A percentile compares a stretch with the other conserved stretches of the same genome.
Conservation (phyloP, 108 stramenopile genomes). For the Nitzschia sp. region DNA sequence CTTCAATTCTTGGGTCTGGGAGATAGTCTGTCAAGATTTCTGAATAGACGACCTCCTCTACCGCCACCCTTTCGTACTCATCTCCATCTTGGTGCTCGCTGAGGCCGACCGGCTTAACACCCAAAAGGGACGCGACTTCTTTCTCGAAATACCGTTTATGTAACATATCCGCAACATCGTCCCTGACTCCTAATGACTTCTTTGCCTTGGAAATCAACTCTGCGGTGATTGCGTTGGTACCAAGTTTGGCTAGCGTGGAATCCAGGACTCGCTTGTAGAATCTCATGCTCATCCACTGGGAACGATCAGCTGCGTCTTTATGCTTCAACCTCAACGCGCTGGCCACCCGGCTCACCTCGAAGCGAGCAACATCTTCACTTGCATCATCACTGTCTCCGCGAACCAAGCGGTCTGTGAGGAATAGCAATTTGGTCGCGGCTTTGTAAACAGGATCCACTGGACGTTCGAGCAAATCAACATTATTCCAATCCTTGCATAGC, state of each 20-base stretch:
- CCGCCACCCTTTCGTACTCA: slow-evolving; percentile 30
- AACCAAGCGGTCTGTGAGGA: slow-evolving; percentile 76
- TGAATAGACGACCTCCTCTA: too few species aligned
- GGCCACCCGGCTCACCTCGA: slow-evolving; percentile 77
- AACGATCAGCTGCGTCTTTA: slow-evolving; percentile 51
- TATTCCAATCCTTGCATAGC: slow-evolving; percentile 13
- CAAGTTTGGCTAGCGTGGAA: slow-evolving; percentile 71
- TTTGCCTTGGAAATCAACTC: slow-evolving; percentile 75
- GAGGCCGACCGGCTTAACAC: slow-evolving; percentile 21
- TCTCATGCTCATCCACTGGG: slow-evolving; percentile 14
- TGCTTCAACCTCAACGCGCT: slow-evolving; percentile 56
- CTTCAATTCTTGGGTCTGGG: too few species aligned
- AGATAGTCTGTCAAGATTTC: too few species aligned
- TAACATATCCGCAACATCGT: slow-evolving; percentile 66
- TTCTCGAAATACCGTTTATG: slow-evolving; percentile 66
- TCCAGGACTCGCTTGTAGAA: slow-evolving; percentile 79
- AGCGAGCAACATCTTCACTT: slow-evolving; percentile 71
- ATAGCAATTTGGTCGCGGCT: slow-evolving; percentile 78
- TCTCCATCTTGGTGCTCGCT: slow-evolving; percentile 45
- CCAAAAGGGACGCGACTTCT: slow-evolving; percentile 67
- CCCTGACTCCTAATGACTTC: slow-evolving; percentile 67
- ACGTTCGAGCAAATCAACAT: too few species aligned
- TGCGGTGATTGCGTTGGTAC: slow-evolving; percentile 59
- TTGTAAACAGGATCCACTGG: slow-evolving; percentile 48
- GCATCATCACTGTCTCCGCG: slow-evolving; percentile 35